Percentiles rank a stretch among this genome's conserved stretches.
Conservation (phyloP, 2,329 filamentous ascomycete genomes). For the Microthyrium microscopicum region DNA sequence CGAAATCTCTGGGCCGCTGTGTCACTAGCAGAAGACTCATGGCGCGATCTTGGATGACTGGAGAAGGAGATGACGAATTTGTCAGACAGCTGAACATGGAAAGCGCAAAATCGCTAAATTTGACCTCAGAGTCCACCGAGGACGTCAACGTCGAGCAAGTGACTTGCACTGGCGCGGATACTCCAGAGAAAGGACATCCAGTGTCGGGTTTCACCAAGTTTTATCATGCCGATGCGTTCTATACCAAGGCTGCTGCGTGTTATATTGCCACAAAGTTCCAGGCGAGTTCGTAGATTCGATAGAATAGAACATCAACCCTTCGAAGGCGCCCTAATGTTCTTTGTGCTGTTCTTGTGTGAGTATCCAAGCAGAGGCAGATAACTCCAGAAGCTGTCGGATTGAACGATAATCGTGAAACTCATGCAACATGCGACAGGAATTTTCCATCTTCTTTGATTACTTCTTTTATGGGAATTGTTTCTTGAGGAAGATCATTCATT, state of each 20-base stretch:
- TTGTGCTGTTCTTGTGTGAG: too few relatives aligned
- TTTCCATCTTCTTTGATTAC: too few relatives aligned
- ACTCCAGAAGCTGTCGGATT: too few relatives aligned
- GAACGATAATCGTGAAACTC: too few relatives aligned
- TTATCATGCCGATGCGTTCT: constrained; percentile 5
- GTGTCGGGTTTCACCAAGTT: constrained; percentile 1
- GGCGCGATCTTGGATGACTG: background rate
- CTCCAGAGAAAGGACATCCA: constrained; percentile 5
- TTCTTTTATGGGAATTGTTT: too few relatives aligned
- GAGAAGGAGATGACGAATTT: background rate
- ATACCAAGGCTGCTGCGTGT: constrained; percentile 5
- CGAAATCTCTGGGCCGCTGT: constrained; percentile 2
- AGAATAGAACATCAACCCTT: too few relatives aligned
- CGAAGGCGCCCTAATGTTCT: too few relatives aligned
- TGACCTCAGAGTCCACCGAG: background rate
- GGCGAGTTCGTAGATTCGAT: too few relatives aligned
- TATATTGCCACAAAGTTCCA: constrained; percentile 5
- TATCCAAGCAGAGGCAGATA: too few relatives aligned
- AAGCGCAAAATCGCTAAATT: background rate
- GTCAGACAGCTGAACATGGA: background rate
- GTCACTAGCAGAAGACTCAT: background rate
- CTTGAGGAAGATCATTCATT: too few relatives aligned
- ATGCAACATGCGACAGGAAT: too few relatives aligned
- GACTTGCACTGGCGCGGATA: constrained; percentile 1
- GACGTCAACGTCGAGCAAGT: constrained; percentile 1